These are phyloP conservation scores for Turnera subulata DNA, from an alignment of 345 rosid species.

Conservation along the genomic window DNA sequence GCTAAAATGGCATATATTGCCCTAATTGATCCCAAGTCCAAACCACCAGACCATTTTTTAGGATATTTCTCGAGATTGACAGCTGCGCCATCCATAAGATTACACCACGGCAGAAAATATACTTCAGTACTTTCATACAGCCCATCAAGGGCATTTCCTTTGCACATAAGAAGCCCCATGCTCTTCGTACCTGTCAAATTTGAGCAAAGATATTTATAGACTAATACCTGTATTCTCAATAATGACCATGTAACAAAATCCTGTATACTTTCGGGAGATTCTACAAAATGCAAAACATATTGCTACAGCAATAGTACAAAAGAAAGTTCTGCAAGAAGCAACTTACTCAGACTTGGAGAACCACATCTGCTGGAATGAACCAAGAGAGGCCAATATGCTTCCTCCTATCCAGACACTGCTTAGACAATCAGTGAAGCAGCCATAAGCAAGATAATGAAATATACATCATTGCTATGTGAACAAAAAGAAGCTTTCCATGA, in stretches of 20 bases:
- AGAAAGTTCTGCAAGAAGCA: background rate
- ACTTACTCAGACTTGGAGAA: slow-evolving; percentile 84
- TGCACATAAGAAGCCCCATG: slow-evolving; percentile 95
- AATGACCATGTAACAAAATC: too few species aligned
- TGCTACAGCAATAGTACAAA: background rate
- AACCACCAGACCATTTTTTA: too few species aligned
- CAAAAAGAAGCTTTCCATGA: background rate
- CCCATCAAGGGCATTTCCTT: slow-evolving; percentile 80
- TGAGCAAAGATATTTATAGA: background rate
- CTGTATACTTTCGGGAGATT: too few species aligned
- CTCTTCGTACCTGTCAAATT: slow-evolving; percentile 76
- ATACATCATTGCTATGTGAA: background rate
- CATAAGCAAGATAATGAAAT: background rate
- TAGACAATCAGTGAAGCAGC: slow-evolving; percentile 1
- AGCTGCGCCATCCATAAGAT: too few species aligned
- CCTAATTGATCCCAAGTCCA: too few species aligned
- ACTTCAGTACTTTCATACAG: background rate
- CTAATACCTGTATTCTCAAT: background rate
- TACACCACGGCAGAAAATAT: too few species aligned
- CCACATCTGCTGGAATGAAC: slow-evolving; percentile 99
- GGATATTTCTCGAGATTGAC: too few species aligned
- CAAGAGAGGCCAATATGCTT: slow-evolving; percentile 84
- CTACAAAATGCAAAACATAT: too few species aligned
- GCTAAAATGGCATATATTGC: too few species aligned
- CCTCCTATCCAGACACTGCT: slow-evolving; percentile 97